Evolutionary conservation across 768 basidiomycete genomes (phyloP).

Genomic region (Pleurotus tuber-regium): DNA sequence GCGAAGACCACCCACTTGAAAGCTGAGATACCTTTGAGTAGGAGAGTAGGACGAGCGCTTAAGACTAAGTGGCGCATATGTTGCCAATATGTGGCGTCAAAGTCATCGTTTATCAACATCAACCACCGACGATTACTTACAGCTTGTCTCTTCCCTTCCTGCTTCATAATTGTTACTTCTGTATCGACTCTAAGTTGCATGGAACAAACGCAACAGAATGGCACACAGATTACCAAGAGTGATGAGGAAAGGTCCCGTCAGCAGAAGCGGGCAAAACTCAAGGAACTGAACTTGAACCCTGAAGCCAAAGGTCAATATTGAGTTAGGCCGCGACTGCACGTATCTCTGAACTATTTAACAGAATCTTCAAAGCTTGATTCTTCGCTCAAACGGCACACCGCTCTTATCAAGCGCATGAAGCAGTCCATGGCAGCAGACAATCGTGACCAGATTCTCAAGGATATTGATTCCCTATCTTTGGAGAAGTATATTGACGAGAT

Average conservation of each 20-base stretch:
- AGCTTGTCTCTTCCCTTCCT: background rate
- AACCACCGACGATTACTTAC: too few species aligned
- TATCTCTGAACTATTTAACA: slow-evolving; percentile 23
- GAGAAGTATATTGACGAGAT: slow-evolving; percentile 98
- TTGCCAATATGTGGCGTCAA: too few species aligned
- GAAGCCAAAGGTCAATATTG: slow-evolving; percentile 45
- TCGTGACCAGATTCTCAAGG: slow-evolving; percentile 86
- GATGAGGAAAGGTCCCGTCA: slow-evolving; percentile 51
- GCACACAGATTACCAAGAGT: slow-evolving; percentile 19
- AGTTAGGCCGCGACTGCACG: background rate
- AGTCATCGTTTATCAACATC: too few species aligned
- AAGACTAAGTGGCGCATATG: too few species aligned
- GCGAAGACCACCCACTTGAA: too few species aligned
- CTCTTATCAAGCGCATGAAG: slow-evolving; percentile 89
- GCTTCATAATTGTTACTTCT: background rate
- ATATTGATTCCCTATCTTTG: slow-evolving; percentile 84
- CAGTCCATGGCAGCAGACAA: slow-evolving; percentile 83
- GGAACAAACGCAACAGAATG: slow-evolving; percentile 12
- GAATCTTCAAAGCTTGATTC: slow-evolving; percentile 84
- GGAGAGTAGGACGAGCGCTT: too few species aligned
- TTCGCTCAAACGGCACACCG: slow-evolving; percentile 93
- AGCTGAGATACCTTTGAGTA: too few species aligned
- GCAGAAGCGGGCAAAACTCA: slow-evolving; percentile 57
- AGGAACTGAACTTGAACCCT: slow-evolving; percentile 50
- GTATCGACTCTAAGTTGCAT: slow-evolving; percentile 6